Evolutionary conservation across 73 alveolate species (phyloP), one percentile per base, ranked within the genome.

Genomic region (Paramecium biaurelia): DNA sequence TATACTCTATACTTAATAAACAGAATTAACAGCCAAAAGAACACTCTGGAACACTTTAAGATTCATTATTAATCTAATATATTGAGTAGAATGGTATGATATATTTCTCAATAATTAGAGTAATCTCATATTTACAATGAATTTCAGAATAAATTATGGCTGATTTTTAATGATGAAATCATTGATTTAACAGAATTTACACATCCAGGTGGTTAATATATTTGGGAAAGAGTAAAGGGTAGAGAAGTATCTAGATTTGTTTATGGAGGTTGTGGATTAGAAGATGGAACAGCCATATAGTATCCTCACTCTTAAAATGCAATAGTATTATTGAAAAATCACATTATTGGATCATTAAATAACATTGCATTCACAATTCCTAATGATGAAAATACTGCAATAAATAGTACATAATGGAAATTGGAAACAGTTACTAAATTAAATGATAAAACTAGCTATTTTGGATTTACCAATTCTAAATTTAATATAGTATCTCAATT

Each of bases 191-290:
- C 67, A 38, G 57, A 47, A 26, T 42, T 67, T 38, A 15, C 41
- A 23, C 98, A 95, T 57, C 98, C 98, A 38, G 98, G 98, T 1
- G 95, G 95, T 5, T 70, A 92, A 57, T 95, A 90, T 79, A 92
- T 93, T 57, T 76, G 94, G 38, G 90, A 93, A 18, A 53, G 72
- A 18, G 89, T 70, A 57, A 92, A 92, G 30, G 96, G 97, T 7
- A 93, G 93, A 67, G 98, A 95, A 38, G 86, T 95, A 37, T 85
- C 94, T 18, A 95, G 95, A 82, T 95, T 82, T 70, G 68, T 95
- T 57, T 93, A 92, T 49, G 98, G 98, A 5, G 96, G 96, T 9
- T 93, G 86, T 63, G 76, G 92, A 11, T 23, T 95, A 72, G 98
- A 95, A 85, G 53, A 70, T 53, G 45, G 47, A n/a, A 86, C 45